Percentiles rank a stretch among this genome's conserved stretches.
Conservation (phyloP, 2,329 filamentous ascomycete genomes). For the Hypoxylon sp. region DNA sequence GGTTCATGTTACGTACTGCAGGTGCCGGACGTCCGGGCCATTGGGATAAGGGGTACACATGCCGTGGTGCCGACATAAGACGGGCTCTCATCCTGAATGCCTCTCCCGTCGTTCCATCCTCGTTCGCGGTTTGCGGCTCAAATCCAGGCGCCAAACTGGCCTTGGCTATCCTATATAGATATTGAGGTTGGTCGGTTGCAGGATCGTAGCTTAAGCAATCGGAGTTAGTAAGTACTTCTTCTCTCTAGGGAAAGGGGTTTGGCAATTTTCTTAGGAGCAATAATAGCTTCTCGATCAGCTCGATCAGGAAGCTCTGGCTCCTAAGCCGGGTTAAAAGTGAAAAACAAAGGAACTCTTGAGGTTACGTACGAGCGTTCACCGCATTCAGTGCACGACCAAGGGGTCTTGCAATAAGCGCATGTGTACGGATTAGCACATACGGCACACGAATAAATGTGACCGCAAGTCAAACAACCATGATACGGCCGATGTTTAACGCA, state of each 20-base stretch:
- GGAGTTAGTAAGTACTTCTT: neutral
- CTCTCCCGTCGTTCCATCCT: neutral
- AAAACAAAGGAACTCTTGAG: neutral
- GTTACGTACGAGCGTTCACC: neutral
- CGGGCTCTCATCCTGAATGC: neutral
- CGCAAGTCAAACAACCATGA: neutral
- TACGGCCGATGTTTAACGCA: neutral
- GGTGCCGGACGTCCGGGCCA: too few species aligned
- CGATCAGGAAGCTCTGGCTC: neutral
- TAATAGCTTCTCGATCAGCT: neutral
- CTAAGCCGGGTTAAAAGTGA: neutral
- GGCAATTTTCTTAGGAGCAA: neutral
- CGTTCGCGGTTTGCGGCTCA: neutral
- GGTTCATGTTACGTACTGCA: neutral
- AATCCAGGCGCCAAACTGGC: neutral
- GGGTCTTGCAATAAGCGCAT: slow-evolving; percentile 10
- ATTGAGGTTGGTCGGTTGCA: neutral
- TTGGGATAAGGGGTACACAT: neutral
- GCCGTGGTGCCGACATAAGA: neutral
- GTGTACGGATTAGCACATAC: slow-evolving; percentile 25
- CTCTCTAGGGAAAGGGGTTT: neutral
- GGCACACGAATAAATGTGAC: slow-evolving; percentile 7
- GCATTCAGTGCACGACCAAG: slow-evolving; percentile 2
- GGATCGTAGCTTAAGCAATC: neutral
- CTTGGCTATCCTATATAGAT: neutral